Conservation (phyloP, 2,329 filamentous ascomycete species). For the Fusarium nygamai region DNA sequence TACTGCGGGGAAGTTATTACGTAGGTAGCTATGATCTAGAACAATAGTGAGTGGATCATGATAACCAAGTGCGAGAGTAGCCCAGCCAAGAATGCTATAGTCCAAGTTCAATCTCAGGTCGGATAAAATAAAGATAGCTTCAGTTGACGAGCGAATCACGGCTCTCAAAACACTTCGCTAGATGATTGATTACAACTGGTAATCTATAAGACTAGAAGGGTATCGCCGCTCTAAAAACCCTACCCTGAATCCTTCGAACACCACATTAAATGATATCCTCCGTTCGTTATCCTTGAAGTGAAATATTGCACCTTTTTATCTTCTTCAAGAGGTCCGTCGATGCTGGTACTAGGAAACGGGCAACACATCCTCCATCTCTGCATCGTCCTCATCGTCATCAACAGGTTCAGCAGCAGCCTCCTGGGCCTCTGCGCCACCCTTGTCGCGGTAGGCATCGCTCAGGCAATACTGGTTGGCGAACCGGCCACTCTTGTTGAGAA, state of each 20-base stretch:
- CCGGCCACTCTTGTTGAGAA: slow-evolving; percentile 81
- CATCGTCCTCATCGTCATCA: slow-evolving; percentile 70
- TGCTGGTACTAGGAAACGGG: slow-evolving; percentile 33
- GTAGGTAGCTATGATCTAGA: slow-evolving; percentile 29
- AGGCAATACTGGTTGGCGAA: slow-evolving; percentile 90
- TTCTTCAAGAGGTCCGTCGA: not conserved
- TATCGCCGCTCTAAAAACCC: slow-evolving; percentile 45
- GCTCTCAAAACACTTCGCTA: slow-evolving; percentile 7
- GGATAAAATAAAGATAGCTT: not conserved
- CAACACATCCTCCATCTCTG: slow-evolving; percentile 84
- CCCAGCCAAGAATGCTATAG: slow-evolving; percentile 1
- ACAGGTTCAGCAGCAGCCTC: slow-evolving; percentile 64
- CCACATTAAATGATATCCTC: slow-evolving; percentile 5
- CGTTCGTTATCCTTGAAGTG: not conserved
- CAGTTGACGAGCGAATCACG: not conserved
- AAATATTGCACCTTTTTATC: not conserved
- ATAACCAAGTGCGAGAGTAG: slow-evolving; percentile 1
- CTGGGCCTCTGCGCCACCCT: slow-evolving; percentile 57
- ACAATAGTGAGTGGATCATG: slow-evolving; percentile 31
- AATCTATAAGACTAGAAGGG: slow-evolving; percentile 34
- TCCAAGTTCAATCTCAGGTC: not conserved
- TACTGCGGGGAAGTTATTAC: slow-evolving; percentile 38
- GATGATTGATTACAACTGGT: slow-evolving; percentile 29
- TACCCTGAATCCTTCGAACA: slow-evolving; percentile 22
- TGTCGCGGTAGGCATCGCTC: slow-evolving; percentile 64